phyloP scores from a whole-genome alignment of 495 filamentous ascomycete species.

The Neurospora africana region DNA sequence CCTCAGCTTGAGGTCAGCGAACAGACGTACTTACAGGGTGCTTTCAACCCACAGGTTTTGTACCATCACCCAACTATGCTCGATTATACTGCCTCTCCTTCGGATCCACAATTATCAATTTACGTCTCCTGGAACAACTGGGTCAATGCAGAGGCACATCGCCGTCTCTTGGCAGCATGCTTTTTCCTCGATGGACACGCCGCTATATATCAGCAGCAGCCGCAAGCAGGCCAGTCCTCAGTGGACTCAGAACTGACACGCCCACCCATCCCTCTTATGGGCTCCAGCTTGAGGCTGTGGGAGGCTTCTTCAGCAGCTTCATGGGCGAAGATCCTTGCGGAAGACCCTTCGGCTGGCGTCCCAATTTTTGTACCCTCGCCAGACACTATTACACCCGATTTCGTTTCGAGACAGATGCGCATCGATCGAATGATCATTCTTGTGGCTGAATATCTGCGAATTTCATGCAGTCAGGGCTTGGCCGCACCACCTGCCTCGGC shows the following conservation, averaged over 20 bases:
- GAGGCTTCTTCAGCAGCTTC: conserved; percentile 23
- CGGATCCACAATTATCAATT: conserved; percentile 18
- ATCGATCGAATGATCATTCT: conserved; percentile 31
- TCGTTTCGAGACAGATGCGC: conserved; percentile 12
- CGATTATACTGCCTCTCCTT: conserved; percentile 14
- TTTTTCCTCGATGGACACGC: conserved; percentile 42
- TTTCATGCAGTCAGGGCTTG: conserved; percentile 21
- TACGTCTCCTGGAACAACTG: conserved; percentile 36
- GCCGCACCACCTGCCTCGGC: conserved; percentile 9
- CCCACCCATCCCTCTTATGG: conserved; percentile 28
- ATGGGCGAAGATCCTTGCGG: conserved; percentile 21
- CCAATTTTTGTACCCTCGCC: conserved; percentile 15
- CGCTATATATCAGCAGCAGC: conserved; percentile 38
- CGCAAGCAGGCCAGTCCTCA: conserved; percentile 22
- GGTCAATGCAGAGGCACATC: conserved; percentile 36
- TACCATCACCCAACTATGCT: conserved; percentile 18
- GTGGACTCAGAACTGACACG: conserved; percentile 15
- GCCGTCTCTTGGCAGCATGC: conserved; percentile 40
- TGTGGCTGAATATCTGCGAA: conserved; percentile 24
- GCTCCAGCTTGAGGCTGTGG: conserved; percentile 29
- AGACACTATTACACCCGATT: conserved; percentile 22
- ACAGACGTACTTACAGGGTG: conserved; percentile 37
- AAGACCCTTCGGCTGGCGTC: conserved; percentile 16
- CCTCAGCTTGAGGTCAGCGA: conserved; percentile 11
- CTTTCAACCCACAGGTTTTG: conserved; percentile 31